Percentiles rank a stretch among this genome's conserved stretches.
Evolutionary conservation across 805 yeast genomes (phyloP).

Genomic region (Brettanomyces nanus): DNA sequence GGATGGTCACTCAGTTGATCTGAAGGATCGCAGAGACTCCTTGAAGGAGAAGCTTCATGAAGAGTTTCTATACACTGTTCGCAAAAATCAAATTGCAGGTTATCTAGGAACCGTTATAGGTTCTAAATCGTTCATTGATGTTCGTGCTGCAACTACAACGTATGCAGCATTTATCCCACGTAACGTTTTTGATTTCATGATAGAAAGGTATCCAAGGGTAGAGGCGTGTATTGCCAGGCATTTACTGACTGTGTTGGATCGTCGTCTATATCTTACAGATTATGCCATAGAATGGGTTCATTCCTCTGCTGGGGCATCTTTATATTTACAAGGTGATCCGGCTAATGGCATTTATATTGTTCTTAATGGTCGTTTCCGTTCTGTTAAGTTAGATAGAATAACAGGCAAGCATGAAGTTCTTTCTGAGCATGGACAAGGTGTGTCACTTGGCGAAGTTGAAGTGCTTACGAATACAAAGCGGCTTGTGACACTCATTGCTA

Average conservation of each 20-base stretch:
- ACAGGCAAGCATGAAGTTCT: conserved; percentile 27
- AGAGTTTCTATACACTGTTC: conserved; percentile 46
- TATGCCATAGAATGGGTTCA: conserved; percentile 95
- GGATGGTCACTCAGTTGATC: conserved; percentile 11
- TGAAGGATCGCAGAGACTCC: not conserved
- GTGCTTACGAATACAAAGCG: conserved; percentile 76
- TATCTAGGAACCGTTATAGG: conserved; percentile 77
- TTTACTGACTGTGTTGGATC: conserved; percentile 57
- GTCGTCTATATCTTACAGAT: conserved; percentile 66
- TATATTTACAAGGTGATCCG: conserved; percentile 74
- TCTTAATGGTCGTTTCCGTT: conserved; percentile 78
- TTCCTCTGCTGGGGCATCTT: conserved; percentile 71
- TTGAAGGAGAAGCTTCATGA: conserved; percentile 12
- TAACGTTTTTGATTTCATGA: conserved; percentile 49
- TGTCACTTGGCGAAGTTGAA: conserved; percentile 91
- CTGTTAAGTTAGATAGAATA: conserved; percentile 31
- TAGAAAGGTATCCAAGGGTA: conserved; percentile 70
- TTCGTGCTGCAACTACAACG: conserved; percentile 50
- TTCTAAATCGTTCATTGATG: conserved; percentile 65
- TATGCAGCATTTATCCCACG: conserved; percentile 70
- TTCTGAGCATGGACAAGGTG: conserved; percentile 90
- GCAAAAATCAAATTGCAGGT: conserved; percentile 81
- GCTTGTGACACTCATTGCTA: conserved; percentile 66
- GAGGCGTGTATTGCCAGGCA: conserved; percentile 72
- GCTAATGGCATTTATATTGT: conserved; percentile 91